Conservation (phyloP, 805 yeast genomes). For the Candida pseudofarinosa region DNA sequence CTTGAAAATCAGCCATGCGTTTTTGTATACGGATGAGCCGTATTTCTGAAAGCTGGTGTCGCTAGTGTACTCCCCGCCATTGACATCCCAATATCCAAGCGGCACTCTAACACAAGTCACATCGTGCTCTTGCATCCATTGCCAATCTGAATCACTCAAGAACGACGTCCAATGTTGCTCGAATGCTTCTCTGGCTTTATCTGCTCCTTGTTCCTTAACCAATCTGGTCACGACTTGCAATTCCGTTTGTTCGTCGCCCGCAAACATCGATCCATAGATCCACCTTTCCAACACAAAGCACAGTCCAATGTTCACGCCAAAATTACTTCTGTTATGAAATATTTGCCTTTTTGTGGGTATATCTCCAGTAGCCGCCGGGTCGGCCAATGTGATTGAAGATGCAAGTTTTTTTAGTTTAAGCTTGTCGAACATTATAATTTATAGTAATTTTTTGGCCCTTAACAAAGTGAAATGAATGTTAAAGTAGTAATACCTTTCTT, state of each 20-base stretch:
- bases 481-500: too few species aligned
- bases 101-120: constrained; percentile 86
- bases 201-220: constrained; percentile 47
- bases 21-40: constrained; percentile 50
- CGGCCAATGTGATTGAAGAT: constrained; percentile 18
- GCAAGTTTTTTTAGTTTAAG: constrained; percentile 29
- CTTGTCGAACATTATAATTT: constrained; percentile 25
- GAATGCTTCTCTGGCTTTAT: constrained; percentile 48
- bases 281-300: constrained; percentile 77
- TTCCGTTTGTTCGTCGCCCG: constrained; percentile 60
- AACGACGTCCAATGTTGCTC: constrained; percentile 66
- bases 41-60: constrained; percentile 61
- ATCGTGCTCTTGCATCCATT: constrained; percentile 60
- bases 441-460: too few species aligned
- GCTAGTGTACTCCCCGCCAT: constrained; percentile 52
- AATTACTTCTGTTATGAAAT: constrained; percentile 58
- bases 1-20: constrained; percentile 68
- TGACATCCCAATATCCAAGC: constrained; percentile 87
- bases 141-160: constrained; percentile 71
- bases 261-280: constrained; percentile 63
- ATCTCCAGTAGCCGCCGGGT: constrained; percentile 23
- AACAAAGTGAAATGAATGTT: too few species aligned
- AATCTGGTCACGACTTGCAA: constrained; percentile 61
- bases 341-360: constrained; percentile 43
- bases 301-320: constrained; percentile 85